These are phyloP conservation scores for Leishmania gerbilli DNA, from an alignment of 208 protist species.

Conservation along the genomic window DNA sequence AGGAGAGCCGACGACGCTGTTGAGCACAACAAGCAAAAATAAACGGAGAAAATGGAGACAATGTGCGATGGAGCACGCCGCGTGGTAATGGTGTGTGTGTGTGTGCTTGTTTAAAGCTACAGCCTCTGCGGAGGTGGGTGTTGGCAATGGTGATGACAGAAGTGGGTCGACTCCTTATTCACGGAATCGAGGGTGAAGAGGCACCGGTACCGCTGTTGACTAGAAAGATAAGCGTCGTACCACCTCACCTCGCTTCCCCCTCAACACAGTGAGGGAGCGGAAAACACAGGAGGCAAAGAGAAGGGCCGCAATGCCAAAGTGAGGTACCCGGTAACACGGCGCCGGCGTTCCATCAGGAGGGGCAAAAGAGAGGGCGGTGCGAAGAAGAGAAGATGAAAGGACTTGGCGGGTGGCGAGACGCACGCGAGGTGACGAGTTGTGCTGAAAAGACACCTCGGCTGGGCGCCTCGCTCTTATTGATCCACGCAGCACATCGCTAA, in stretches of 20 bases:
- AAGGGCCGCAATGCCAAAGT: neutral
- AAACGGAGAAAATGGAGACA: neutral
- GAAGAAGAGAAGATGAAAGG: neutral
- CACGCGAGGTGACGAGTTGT: neutral
- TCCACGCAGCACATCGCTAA: neutral
- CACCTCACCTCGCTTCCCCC: neutral
- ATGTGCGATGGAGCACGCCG: neutral
- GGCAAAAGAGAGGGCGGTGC: neutral
- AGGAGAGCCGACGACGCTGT: neutral
- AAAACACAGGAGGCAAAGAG: neutral
- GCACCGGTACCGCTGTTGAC: neutral
- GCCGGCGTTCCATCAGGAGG: neutral
- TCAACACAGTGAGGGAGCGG: neutral
- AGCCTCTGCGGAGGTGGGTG: neutral
- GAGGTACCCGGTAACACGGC: neutral
- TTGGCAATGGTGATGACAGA: neutral
- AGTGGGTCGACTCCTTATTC: neutral
- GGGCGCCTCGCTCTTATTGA: neutral
- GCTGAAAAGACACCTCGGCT: neutral
- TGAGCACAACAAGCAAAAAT: conserved; percentile 1
- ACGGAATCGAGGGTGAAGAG: neutral
- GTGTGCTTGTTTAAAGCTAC: neutral
- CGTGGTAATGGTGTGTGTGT: neutral
- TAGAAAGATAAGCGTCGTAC: neutral
- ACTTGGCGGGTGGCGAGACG: neutral